These are phyloP conservation scores for Neurospora crassa DNA, from an alignment of 2,329 filamentous ascomycete species.

Conservation along the genomic window DNA sequence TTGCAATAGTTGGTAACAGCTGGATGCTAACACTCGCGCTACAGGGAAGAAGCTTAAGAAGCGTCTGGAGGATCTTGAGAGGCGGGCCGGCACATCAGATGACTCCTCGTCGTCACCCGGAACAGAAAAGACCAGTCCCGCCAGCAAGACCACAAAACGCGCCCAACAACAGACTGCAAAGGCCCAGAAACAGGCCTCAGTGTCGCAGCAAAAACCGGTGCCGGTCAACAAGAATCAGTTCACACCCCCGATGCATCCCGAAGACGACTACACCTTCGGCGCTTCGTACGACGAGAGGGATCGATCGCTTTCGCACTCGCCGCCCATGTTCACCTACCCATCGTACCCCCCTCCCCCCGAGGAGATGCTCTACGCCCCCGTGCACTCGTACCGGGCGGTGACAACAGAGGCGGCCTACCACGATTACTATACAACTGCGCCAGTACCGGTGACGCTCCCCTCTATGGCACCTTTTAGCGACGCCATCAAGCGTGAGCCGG, in stretches of 20 bases:
- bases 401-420: constrained; percentile 42
- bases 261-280: constrained; percentile 59
- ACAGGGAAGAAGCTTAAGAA: constrained; percentile 88
- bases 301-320: constrained; percentile 61
- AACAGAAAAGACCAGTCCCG: constrained; percentile 24
- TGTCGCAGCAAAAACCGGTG: constrained; percentile 20
- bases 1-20: constrained; percentile 1
- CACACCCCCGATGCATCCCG: constrained; percentile 49
- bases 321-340: constrained; percentile 54
- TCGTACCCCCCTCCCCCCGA: constrained; percentile 56
- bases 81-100: constrained; percentile 50
- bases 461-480: constrained; percentile 55
- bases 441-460: constrained; percentile 49
- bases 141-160: constrained; percentile 34
- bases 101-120: constrained; percentile 19
- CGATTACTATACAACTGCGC: constrained; percentile 38
- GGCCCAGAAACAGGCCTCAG: constrained; percentile 22
- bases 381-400: constrained; percentile 42
- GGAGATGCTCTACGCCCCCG: constrained; percentile 48
- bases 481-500: constrained; percentile 55
- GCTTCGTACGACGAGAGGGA: constrained; percentile 52
- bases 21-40: constrained; percentile 11
- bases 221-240: constrained; percentile 42
- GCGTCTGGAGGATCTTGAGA: constrained; percentile 76
- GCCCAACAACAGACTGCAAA: constrained; percentile 24